Base-by-base conservation (phyloP, 164 flowering plant species). In the Santalum album region DNA sequence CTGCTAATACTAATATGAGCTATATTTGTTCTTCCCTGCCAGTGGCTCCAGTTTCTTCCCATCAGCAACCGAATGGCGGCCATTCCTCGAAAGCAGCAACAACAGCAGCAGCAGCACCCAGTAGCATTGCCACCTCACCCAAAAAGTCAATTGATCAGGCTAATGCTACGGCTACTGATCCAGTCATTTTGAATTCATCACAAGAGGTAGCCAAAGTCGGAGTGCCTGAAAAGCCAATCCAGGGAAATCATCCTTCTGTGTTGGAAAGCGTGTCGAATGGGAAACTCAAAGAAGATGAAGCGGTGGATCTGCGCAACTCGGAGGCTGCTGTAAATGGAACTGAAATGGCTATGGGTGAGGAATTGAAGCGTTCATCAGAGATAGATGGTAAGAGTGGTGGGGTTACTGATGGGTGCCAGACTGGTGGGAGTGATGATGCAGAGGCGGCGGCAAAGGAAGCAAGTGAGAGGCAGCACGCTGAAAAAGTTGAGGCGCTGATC, bases 1-100 rank as follows among this genome's bases (percentile, higher is more conserved):
- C 19, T 50, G 35, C 69, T 53, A 66, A 60, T 27, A 64, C 86
- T 22, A 79, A 69, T 62, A 70, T 74, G n/a, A 83, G 68, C 53
- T 75, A 71, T 49, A 69, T 70, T 27, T 61, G 69, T 38, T 67
- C 78, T 48, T 72, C 77, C 16, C 19, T 63, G 35, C 38, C 74
- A 12, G 55, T 69, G 16, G 29, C 65, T 35, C 54, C 73, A 19
- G 51, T 54, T 57, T 56, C 77, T 7, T 38, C 59, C 49, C 57
- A 38, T 38, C 42, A 29, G 34, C 34, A 1, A 11, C 15, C 14
- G 42, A 12, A 38, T 38, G 42, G 16, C 0, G 42, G 16, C 0
- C 42, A 34, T 56, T 57, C 64, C n/a, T 47, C 36, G 18, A 72
- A 62, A 69, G 51, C 68, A 47, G 43, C 53, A 18, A 12, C 53